A percentile compares a stretch with the other conserved stretches of the same genome.
Conservation (phyloP, 179 eudicot genomes). For the Beta macrorhiza region DNA sequence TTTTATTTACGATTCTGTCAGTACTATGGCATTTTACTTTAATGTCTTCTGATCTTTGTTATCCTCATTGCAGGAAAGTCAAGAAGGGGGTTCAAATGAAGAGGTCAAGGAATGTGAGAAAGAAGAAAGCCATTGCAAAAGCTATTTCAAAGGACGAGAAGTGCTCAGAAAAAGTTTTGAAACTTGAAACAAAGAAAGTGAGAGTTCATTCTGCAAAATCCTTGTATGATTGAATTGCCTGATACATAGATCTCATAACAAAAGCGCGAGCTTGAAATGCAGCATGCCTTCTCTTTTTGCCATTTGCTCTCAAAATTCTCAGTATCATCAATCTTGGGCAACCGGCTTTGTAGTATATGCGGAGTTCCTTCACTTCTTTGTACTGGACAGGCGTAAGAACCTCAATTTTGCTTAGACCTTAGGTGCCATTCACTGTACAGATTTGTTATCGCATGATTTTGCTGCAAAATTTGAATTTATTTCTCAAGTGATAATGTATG, state of each 20-base stretch:
- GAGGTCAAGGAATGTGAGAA: conserved; percentile 76
- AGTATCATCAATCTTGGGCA: not conserved
- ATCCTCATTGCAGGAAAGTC: conserved; percentile 45
- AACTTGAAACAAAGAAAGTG: conserved; percentile 61
- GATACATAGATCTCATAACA: not conserved
- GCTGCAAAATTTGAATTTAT: not conserved
- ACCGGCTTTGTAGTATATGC: not conserved
- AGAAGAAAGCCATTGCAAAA: conserved; percentile 83
- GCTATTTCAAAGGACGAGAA: conserved; percentile 70
- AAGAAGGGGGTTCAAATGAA: conserved; percentile 87
- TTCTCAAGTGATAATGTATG: not conserved
- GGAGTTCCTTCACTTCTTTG: not conserved
- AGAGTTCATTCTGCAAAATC: conserved; percentile 72
- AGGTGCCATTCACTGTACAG: conserved; percentile 6
- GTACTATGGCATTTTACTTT: not conserved
- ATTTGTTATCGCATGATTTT: not conserved
- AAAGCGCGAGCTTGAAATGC: not conserved
- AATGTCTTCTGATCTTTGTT: not conserved
- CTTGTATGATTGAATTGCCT: conserved; percentile 56
- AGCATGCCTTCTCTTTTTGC: not conserved
- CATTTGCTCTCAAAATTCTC: not conserved
- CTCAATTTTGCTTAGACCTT: not conserved
- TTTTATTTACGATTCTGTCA: not conserved
- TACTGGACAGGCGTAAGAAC: not conserved
- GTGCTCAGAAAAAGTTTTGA: conserved; percentile 43